These are phyloP conservation scores for Emmonsia crescens DNA, from an alignment of 2,329 filamentous ascomycete species.

Conservation along the genomic window DNA sequence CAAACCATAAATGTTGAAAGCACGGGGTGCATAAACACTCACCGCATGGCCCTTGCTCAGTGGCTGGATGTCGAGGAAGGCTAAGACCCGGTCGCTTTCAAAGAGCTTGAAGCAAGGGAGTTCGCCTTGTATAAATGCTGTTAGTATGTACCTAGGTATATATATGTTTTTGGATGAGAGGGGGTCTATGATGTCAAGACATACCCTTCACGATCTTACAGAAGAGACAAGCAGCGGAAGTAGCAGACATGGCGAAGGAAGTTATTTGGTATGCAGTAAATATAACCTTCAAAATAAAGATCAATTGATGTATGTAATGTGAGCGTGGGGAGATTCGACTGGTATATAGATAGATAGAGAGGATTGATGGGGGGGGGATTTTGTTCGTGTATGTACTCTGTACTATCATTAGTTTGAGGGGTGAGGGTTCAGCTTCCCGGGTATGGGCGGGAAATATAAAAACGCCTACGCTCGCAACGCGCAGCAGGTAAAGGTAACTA, in stretches of 20 bases:
- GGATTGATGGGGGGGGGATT: slow-evolving; percentile 8
- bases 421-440: background rate
- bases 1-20: background rate
- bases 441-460: background rate
- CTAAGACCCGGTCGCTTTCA: slow-evolving; percentile 84
- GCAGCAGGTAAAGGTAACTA: too few relatives aligned
- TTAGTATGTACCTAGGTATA: too few relatives aligned
- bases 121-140: slow-evolving; percentile 51
- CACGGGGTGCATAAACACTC: slow-evolving; percentile 25
- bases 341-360: slow-evolving; percentile 3
- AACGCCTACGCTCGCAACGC: background rate
- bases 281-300: background rate
- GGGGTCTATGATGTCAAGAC: slow-evolving; percentile 10
- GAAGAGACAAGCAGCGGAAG: slow-evolving; percentile 68
- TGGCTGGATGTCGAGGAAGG: slow-evolving; percentile 93
- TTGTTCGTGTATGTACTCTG: background rate
- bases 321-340: background rate
- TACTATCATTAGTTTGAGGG: too few relatives aligned
- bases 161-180: background rate
- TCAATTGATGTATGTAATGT: slow-evolving; percentile 1
- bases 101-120: slow-evolving; percentile 96
- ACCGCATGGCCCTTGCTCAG: slow-evolving; percentile 83
- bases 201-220: slow-evolving; percentile 95
- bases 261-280: background rate
- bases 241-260: slow-evolving; percentile 10